Evolutionary conservation across 1,284 basidiomycete species (phyloP), one percentile per base, ranked within the genome.

Genomic region (Tilletia walkeri): DNA sequence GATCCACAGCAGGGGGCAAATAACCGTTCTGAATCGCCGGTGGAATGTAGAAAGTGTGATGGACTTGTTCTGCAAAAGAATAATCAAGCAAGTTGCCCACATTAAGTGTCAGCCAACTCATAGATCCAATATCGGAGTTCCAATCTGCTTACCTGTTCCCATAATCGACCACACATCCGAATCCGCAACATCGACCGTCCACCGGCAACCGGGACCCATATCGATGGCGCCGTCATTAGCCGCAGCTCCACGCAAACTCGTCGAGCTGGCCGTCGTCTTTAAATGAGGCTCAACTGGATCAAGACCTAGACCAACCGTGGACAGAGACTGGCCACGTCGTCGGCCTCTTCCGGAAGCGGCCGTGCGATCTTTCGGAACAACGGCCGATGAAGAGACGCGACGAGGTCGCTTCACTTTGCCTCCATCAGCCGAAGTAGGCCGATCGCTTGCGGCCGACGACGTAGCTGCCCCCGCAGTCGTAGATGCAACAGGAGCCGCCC

Each of bases 141-240:
- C 24, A 30, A 30, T 30, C 24, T 69, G 82, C 86, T 84, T 83
- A 91, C 90, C 91, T 74, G 91, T 93, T 75, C 93, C 92, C 73
- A 94, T 92, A 76, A 95, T 93, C 16, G 92, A 94, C 93, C 93
- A 95, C 49, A 94, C 90, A 82, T 92, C 92, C 50, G 91, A 92
- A 85, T 78, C 74, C 2, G 72, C 74, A 49, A 75, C 76, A 66
- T 78, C 77, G 50, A 77, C 71, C 20, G 73, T 73, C 77, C 77
- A 78, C 71, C 71, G 75, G 12, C 73, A 71, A 4, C 77, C 76
- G 34, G 48, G 47, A 1, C 73, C 69, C 70, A 76, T 63, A 38
- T 74, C 76, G 41, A 72, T 71, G 59, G 75, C 69, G 9, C 73
- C 74, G 34, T 74, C 16, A 71, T 70, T 47, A 73, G 76, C 36